Percentiles rank a stretch among this genome's conserved stretches.
These are phyloP conservation scores for Heliamphora pulchella DNA, from an alignment of 179 eudicot genomes.

Conservation along the genomic window DNA sequence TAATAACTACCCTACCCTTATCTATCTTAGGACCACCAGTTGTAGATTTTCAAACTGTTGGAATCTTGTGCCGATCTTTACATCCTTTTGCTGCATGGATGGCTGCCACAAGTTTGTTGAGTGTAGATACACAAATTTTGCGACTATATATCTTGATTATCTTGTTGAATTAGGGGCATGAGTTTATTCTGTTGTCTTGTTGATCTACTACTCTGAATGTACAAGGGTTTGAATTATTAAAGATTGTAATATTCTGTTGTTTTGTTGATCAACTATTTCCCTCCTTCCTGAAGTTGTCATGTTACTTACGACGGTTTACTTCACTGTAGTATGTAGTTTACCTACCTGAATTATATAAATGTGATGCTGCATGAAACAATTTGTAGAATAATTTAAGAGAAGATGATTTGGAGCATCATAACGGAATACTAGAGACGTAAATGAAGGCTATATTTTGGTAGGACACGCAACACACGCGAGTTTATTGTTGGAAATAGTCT, in stretches of 20 bases:
- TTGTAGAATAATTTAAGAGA: too few species aligned
- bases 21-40: not conserved
- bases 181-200: conserved; percentile 15
- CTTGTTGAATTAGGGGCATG: not conserved
- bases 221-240: not conserved
- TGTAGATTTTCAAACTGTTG: conserved; percentile 6
- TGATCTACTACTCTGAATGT: conserved; percentile 7
- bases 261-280: not conserved
- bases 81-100: too few species aligned
- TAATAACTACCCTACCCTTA: not conserved
- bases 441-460: too few species aligned
- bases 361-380: too few species aligned
- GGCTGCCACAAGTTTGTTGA: not conserved
- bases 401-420: too few species aligned
- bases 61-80: not conserved
- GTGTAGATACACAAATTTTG: not conserved
- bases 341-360: too few species aligned
- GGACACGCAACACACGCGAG: too few species aligned
- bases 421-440: too few species aligned
- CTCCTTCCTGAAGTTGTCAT: not conserved
- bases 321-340: too few species aligned
- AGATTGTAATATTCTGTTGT: not conserved
- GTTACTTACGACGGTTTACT: too few species aligned
- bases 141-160: not conserved
- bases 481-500: too few species aligned